phyloP scores from a whole-genome alignment of 2,329 filamentous ascomycete species.

The Coniochaeta prunicola region DNA sequence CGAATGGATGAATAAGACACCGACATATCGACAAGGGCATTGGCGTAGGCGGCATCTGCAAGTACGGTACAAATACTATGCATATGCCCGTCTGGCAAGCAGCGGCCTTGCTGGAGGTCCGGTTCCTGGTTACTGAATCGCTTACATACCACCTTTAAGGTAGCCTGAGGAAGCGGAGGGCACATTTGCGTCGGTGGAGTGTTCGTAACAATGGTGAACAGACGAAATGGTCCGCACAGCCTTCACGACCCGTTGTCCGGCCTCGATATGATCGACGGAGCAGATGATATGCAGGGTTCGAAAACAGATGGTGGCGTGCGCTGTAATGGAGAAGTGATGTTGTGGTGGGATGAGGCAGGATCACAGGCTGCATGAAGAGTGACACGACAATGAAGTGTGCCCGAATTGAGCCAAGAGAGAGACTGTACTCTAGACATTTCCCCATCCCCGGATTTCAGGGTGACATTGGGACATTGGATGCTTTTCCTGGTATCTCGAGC shows the following conservation, averaged over 20 bases:
- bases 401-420: too few relatives aligned
- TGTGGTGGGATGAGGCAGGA: neutral
- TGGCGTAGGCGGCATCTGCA: neutral
- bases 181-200: too few relatives aligned
- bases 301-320: neutral
- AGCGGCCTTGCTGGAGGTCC: neutral
- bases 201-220: too few relatives aligned
- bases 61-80: neutral
- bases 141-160: too few relatives aligned
- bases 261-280: neutral
- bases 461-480: neutral
- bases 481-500: neutral
- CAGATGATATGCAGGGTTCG: neutral
- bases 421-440: neutral
- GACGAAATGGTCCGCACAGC: too few relatives aligned
- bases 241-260: too few relatives aligned
- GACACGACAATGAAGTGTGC: neutral
- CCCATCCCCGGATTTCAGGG: neutral
- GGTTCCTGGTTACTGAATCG: neutral
- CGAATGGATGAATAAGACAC: neutral
- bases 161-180: too few relatives aligned
- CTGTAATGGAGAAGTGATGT: neutral
- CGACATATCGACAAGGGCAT: neutral
- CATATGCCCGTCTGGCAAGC: neutral
- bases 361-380: neutral